Conservation (phyloP, 2,329 filamentous ascomycete species). For the Scytalidium sp. region DNA sequence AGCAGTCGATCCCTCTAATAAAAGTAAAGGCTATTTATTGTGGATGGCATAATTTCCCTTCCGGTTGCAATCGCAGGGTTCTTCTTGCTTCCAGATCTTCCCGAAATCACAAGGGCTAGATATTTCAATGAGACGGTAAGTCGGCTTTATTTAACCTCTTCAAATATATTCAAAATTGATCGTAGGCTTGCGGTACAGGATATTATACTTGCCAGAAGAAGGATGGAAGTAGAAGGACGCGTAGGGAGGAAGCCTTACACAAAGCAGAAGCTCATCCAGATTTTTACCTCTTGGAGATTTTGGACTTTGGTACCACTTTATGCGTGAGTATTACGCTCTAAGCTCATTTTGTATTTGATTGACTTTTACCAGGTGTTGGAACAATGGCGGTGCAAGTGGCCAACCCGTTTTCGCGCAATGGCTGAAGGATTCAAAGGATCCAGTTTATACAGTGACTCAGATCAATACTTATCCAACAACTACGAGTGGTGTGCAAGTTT, state of each 20-base stretch:
- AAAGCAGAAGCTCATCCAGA: slow-evolving; percentile 49
- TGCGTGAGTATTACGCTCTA: slow-evolving; percentile 33
- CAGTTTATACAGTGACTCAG: slow-evolving; percentile 26
- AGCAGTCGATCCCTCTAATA: not conserved
- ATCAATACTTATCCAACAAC: slow-evolving; percentile 55
- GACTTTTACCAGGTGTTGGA: slow-evolving; percentile 45
- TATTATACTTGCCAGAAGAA: slow-evolving; percentile 40
- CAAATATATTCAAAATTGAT: not conserved
- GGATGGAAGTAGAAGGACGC: slow-evolving; percentile 49
- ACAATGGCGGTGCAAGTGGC: slow-evolving; percentile 49
- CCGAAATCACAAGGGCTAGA: slow-evolving; percentile 46
- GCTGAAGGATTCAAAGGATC: slow-evolving; percentile 6
- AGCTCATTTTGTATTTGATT: not conserved
- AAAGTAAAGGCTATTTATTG: slow-evolving; percentile 38
- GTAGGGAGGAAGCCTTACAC: slow-evolving; percentile 42
- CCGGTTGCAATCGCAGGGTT: slow-evolving; percentile 49
- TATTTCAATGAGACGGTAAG: slow-evolving; percentile 39
- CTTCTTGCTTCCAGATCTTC: slow-evolving; percentile 45
- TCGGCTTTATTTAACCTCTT: not conserved
- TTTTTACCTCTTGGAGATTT: slow-evolving; percentile 32
- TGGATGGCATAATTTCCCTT: slow-evolving; percentile 51
- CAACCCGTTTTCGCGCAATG: slow-evolving; percentile 9
- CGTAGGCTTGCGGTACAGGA: slow-evolving; percentile 26
- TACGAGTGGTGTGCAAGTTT: slow-evolving; percentile 45
- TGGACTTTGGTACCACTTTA: slow-evolving; percentile 57